phyloP scores from a whole-genome alignment of 2,329 filamentous ascomycete genomes.

The Colletotrichum falcatum region DNA sequence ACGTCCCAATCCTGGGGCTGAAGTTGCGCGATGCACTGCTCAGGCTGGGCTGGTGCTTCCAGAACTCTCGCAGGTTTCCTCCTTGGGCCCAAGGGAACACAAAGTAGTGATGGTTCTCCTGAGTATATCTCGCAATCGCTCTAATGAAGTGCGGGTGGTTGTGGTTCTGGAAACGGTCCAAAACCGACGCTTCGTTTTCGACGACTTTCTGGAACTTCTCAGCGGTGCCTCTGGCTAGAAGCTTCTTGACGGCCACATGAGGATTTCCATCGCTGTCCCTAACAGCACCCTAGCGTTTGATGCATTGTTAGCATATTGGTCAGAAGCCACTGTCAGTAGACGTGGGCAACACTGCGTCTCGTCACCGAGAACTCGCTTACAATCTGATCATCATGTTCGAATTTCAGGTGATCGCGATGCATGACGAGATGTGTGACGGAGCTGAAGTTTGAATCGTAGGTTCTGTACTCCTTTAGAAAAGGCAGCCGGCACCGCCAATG shows the following conservation, averaged over 20 bases:
- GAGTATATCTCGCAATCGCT: too few relatives aligned
- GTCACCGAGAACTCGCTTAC: background rate
- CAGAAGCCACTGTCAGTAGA: background rate
- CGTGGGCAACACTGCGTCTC: background rate
- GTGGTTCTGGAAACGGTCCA: background rate
- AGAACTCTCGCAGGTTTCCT: too few relatives aligned
- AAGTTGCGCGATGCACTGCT: too few relatives aligned
- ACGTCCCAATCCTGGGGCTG: too few relatives aligned
- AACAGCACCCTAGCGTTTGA: background rate
- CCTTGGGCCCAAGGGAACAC: too few relatives aligned
- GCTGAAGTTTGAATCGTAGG: background rate
- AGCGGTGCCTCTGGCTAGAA: background rate
- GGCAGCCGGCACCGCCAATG: background rate
- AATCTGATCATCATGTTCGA: background rate
- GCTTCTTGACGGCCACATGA: background rate
- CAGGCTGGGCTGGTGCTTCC: too few relatives aligned
- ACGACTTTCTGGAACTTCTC: background rate
- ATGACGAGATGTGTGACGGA: background rate
- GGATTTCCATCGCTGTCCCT: background rate
- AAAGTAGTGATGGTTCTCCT: too few relatives aligned
- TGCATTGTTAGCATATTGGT: background rate
- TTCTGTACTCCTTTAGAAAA: background rate
- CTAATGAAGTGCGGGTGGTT: background rate
- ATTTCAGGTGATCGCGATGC: background rate
- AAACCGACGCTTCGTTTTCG: background rate